These are phyloP conservation scores for Penicillium sp. DNA, from an alignment of 2,329 filamentous ascomycete species.

Conservation along the genomic window DNA sequence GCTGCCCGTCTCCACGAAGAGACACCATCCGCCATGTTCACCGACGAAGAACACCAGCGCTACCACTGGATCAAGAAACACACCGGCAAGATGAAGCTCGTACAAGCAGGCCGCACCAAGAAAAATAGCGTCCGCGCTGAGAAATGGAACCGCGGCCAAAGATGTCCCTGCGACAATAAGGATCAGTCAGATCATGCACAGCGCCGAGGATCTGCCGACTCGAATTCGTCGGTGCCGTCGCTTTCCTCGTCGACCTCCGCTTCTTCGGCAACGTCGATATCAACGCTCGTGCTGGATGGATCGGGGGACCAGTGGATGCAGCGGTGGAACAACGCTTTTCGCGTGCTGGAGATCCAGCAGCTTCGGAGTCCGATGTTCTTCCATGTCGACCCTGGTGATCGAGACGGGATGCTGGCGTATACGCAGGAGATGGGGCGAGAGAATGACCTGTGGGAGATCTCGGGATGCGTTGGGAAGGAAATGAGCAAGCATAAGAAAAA, in stretches of 20 bases:
- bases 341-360: constrained; percentile 65
- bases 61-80: constrained; percentile 74
- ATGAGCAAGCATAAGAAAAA: constrained; percentile 72
- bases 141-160: constrained; percentile 24
- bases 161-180: constrained; percentile 5
- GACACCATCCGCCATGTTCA: constrained; percentile 75
- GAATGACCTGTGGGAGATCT: constrained; percentile 65
- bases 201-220: constrained; percentile 18
- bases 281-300: constrained; percentile 66
- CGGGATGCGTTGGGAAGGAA: constrained; percentile 73
- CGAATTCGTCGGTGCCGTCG: constrained; percentile 22
- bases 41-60: constrained; percentile 76
- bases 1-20: constrained; percentile 69
- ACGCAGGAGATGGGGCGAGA: constrained; percentile 61
- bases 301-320: constrained; percentile 64
- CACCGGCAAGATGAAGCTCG: constrained; percentile 55
- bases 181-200: constrained; percentile 1
- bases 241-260: constrained; percentile 20
- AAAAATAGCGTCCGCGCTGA: constrained; percentile 29
- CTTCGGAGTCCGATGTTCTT: constrained; percentile 80
- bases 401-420: constrained; percentile 69
- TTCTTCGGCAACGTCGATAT: constrained; percentile 22
- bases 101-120: constrained; percentile 30
- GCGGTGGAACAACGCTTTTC: constrained; percentile 68
- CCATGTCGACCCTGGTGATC: constrained; percentile 72